These are phyloP conservation scores for Sphagnum magellanicum DNA, from an alignment of 228 moss, liverwort and hornwort species.

Conservation along the genomic window DNA sequence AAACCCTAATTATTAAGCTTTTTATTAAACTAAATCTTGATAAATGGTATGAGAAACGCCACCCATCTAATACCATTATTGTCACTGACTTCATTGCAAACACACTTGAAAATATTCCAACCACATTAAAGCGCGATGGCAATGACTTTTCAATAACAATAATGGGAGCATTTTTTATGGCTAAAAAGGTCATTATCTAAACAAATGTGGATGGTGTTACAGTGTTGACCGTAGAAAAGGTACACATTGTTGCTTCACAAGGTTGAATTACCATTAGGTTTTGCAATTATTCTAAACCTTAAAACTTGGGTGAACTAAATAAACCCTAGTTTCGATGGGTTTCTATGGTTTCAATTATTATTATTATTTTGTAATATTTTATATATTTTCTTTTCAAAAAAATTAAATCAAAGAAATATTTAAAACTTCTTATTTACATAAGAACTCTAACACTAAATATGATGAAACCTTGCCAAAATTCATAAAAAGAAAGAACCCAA, in stretches of 20 bases:
- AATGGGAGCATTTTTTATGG: constrained; percentile 74
- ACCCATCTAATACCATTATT: constrained; percentile 78
- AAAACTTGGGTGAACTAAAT: too few species aligned
- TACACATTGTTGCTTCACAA: constrained; percentile 3
- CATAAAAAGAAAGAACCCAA: too few species aligned
- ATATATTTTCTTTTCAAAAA: too few species aligned
- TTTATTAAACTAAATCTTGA: constrained; percentile 51
- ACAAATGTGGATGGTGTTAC: constrained; percentile 94
- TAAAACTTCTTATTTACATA: too few species aligned
- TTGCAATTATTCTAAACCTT: too few species aligned
- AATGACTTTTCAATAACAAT: constrained; percentile 96
- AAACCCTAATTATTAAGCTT: constrained; percentile 83
- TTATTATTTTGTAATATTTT: too few species aligned
- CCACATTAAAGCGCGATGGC: constrained; percentile 92
- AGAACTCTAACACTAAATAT: too few species aligned
- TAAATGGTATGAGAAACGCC: constrained; percentile 62
- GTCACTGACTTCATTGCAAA: constrained; percentile 93
- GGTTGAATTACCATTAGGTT: too few species aligned
- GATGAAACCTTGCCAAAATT: too few species aligned
- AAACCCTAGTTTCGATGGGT: too few species aligned
- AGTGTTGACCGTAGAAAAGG: constrained; percentile 97
- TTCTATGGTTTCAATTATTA: too few species aligned
- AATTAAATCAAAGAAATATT: too few species aligned
- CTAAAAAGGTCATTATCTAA: constrained; percentile 80
- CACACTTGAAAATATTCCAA: constrained; percentile 67